These are phyloP conservation scores for Daphne laureola DNA, from an alignment of 441 rosid genomes.

Conservation along the genomic window DNA sequence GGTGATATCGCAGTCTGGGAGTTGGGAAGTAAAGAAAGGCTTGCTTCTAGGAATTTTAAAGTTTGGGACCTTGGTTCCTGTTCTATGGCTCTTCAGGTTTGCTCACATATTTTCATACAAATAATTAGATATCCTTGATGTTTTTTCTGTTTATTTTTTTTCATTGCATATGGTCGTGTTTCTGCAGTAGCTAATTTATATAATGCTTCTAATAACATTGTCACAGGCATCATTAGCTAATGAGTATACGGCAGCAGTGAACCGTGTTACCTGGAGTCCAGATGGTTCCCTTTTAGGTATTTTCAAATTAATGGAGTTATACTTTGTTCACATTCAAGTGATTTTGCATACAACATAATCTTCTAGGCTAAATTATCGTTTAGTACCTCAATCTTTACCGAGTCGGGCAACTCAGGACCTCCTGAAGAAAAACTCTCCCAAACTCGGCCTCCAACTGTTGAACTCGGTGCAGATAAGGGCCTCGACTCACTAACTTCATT, in stretches of 20 bases:
- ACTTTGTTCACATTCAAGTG: neutral
- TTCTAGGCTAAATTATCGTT: too few relatives aligned
- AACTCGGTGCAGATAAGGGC: too few relatives aligned
- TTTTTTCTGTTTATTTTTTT: neutral
- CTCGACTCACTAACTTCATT: too few relatives aligned
- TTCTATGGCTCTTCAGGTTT: constrained; percentile 57
- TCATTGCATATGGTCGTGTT: too few relatives aligned
- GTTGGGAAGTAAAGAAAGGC: constrained; percentile 58
- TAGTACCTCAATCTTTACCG: too few relatives aligned
- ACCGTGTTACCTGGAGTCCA: constrained; percentile 61
- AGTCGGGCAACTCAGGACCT: too few relatives aligned
- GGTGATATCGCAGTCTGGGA: constrained; percentile 82
- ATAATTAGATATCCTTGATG: neutral
- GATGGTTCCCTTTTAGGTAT: constrained; percentile 56
- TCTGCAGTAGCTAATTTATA: too few relatives aligned
- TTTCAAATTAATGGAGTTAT: constrained; percentile 6
- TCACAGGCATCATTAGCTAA: constrained; percentile 43
- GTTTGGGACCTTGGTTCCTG: constrained; percentile 62
- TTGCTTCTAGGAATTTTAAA: constrained; percentile 52
- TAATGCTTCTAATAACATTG: neutral
- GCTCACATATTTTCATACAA: neutral
- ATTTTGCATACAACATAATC: neutral
- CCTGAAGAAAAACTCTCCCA: too few relatives aligned
- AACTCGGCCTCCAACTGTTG: too few relatives aligned
- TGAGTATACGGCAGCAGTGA: constrained; percentile 46